Conservation (phyloP, 2,329 filamentous ascomycete species). For the Colletotrichum orbiculare region DNA sequence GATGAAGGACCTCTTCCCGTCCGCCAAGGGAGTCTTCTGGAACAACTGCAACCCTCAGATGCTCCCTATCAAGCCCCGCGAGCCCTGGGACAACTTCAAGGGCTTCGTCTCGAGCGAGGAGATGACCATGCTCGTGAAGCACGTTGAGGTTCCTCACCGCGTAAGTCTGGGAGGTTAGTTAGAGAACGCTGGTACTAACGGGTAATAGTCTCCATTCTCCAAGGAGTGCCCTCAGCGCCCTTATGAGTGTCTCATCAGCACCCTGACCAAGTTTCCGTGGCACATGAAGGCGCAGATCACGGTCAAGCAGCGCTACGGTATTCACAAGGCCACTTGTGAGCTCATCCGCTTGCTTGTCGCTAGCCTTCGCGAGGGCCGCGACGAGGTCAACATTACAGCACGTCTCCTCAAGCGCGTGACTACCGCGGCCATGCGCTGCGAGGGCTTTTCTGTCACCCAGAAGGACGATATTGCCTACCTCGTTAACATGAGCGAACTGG, state of each 20-base stretch:
- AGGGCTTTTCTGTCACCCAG: constrained; percentile 70
- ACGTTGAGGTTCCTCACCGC: constrained; percentile 70
- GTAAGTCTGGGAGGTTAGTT: constrained; percentile 55
- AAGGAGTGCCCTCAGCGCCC: constrained; percentile 72
- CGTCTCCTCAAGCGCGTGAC: constrained; percentile 66
- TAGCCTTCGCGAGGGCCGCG: constrained; percentile 44
- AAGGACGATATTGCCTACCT: constrained; percentile 67
- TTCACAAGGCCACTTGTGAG: constrained; percentile 62
- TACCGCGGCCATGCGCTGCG: constrained; percentile 64
- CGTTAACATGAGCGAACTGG: constrained; percentile 49
- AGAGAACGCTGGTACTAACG: constrained; percentile 2
- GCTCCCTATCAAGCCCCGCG: constrained; percentile 44
- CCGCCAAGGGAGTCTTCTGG: constrained; percentile 68
- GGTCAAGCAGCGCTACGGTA: constrained; percentile 63
- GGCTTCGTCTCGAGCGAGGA: constrained; percentile 72
- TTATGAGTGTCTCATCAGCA: constrained; percentile 74
- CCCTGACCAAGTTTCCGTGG: constrained; percentile 73
- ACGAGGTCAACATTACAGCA: constrained; percentile 59
- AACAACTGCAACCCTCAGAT: constrained; percentile 56
- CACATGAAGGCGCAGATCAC: constrained; percentile 67
- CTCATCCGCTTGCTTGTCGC: constrained; percentile 50
- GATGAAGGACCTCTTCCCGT: constrained; percentile 72
- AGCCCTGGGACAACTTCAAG: constrained; percentile 65
- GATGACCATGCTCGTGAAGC: constrained; percentile 71
- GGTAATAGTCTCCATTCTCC: constrained; percentile 66